phyloP scores from a whole-genome alignment of 164 flowering plant species.

The Umbilicus rupestris region DNA sequence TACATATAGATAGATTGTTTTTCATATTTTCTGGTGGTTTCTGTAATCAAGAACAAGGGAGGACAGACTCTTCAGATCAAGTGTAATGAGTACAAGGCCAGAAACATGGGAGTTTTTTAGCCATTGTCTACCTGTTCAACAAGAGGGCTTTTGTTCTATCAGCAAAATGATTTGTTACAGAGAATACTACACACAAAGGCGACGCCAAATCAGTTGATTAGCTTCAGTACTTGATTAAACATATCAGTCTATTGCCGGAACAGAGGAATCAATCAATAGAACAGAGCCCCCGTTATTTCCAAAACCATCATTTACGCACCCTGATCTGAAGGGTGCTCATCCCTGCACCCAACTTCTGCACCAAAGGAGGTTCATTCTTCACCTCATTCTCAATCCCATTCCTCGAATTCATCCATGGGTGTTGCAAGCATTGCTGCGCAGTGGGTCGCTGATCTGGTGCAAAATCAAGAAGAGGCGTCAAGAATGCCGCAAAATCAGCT shows the following conservation, averaged over 20 bases:
- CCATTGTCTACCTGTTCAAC: no score
- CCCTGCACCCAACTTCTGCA: conserved; percentile 34
- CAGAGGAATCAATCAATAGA: neutral
- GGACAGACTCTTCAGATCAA: no score
- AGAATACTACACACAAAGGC: neutral
- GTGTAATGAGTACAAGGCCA: no score
- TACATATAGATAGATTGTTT: no score
- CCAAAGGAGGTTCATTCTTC: neutral
- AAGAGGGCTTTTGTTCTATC: no score
- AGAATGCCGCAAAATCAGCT: conserved; percentile 61
- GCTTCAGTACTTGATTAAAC: neutral
- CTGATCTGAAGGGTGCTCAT: conserved; percentile 48
- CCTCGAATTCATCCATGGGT: conserved; percentile 57
- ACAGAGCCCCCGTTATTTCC: neutral
- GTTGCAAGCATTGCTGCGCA: conserved; percentile 73
- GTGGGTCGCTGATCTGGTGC: conserved; percentile 91
- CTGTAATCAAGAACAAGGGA: no score
- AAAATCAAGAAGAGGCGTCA: conserved; percentile 71
- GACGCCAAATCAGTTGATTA: neutral
- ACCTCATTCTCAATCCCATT: conserved; percentile 20
- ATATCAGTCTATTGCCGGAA: neutral
- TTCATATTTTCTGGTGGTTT: no score
- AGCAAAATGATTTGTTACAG: neutral
- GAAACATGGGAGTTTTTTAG: no score
- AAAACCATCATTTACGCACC: conserved; percentile 25